These are phyloP conservation scores for Echria macrotheca DNA, from an alignment of 495 filamentous ascomycete genomes.

Conservation along the genomic window DNA sequence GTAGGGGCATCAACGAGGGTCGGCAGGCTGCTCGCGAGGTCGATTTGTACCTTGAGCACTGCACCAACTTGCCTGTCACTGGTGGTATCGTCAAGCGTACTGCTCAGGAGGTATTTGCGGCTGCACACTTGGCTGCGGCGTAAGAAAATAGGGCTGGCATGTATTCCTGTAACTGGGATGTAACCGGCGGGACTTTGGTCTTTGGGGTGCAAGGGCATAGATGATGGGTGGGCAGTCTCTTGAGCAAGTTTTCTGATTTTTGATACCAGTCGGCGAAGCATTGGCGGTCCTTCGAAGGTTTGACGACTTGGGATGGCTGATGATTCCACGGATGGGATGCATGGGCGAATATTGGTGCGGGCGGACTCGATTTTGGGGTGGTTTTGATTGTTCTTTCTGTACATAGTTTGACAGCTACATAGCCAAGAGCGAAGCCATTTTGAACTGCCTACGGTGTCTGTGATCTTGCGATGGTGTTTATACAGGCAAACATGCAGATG, in stretches of 20 bases:
- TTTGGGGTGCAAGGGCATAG: neutral
- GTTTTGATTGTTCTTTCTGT: constrained; percentile 1
- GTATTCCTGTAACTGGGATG: neutral
- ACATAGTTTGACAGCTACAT: constrained; percentile 3
- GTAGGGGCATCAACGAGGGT: constrained; percentile 98
- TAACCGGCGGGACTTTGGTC: neutral
- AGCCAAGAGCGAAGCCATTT: neutral
- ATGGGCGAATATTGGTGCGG: constrained; percentile 1
- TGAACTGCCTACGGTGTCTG: no score
- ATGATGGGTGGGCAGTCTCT: neutral
- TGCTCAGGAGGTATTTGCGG: constrained; percentile 58
- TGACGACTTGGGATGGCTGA: neutral
- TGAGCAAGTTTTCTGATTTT: constrained; percentile 1
- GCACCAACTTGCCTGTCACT: constrained; percentile 80
- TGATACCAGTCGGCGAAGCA: constrained; percentile 18
- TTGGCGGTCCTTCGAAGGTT: neutral
- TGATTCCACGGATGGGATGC: constrained; percentile 3
- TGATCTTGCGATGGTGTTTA: no score
- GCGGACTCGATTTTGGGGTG: neutral
- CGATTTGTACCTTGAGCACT: constrained; percentile 78
- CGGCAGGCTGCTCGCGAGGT: constrained; percentile 91
- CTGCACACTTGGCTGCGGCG: constrained; percentile 15
- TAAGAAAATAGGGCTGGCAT: neutral
- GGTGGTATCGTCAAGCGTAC: constrained; percentile 88
- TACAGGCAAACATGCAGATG: no score